A percentile compares a stretch with the other conserved stretches of the same genome.
Evolutionary conservation across 2,329 filamentous ascomycete genomes (phyloP).

Genomic region (Periconia sp.): DNA sequence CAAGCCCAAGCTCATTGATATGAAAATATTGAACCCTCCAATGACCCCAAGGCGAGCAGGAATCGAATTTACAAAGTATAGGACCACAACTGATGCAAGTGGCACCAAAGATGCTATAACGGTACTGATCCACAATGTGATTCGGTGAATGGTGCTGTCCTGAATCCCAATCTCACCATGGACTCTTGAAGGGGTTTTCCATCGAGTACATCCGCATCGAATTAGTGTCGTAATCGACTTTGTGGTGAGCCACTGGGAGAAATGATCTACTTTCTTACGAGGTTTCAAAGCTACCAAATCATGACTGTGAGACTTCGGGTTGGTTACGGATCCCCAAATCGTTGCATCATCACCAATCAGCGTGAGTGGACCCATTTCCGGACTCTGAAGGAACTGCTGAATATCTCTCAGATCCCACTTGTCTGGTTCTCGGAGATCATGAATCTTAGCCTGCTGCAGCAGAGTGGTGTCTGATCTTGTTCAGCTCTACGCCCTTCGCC

Average conservation of each 20-base stretch:
- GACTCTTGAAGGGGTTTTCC: neutral
- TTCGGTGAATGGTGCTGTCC: neutral
- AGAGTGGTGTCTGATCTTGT: conserved; percentile 8
- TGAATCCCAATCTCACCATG: neutral
- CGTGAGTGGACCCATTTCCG: conserved; percentile 8
- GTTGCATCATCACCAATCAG: conserved; percentile 10
- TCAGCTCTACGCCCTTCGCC: neutral
- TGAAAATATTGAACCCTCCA: conserved; percentile 14
- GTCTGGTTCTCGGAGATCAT: conserved; percentile 6
- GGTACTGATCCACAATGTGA: conserved; percentile 10
- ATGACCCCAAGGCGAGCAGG: conserved; percentile 12
- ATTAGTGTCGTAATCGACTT: neutral
- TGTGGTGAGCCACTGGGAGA: conserved; percentile 11
- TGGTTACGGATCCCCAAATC: conserved; percentile 9
- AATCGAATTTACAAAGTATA: neutral
- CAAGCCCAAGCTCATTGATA: conserved; percentile 11
- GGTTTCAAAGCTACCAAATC: conserved; percentile 11
- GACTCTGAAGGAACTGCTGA: conserved; percentile 11
- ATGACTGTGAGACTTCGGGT: conserved; percentile 1
- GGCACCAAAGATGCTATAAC: conserved; percentile 11
- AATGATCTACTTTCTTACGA: conserved; percentile 11
- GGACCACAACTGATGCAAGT: conserved; percentile 2
- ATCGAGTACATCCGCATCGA: conserved; percentile 2
- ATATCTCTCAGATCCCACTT: conserved; percentile 13
- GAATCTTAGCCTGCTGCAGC: conserved; percentile 13